Evolutionary conservation across 257 asterid genomes (phyloP).

Genomic region (Fraxinus anomala): DNA sequence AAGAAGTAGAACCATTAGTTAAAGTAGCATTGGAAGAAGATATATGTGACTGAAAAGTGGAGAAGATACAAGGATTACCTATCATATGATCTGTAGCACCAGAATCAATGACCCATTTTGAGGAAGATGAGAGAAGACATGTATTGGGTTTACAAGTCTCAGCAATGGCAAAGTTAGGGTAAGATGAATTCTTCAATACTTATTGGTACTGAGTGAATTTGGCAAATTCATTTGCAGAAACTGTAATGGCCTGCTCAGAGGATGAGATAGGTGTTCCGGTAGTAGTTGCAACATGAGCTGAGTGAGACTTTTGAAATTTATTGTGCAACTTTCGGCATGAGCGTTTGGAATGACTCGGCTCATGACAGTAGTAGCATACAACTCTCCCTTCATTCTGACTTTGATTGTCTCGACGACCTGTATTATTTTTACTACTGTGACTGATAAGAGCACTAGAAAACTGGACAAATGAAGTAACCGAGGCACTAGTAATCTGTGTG

Average conservation of each 20-base stretch:
- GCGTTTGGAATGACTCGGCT: too few relatives aligned
- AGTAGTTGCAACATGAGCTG: background rate
- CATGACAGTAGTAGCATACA: background rate
- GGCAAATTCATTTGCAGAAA: background rate
- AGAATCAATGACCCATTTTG: too few relatives aligned
- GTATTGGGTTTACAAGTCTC: background rate
- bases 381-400: background rate
- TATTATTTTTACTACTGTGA: too few relatives aligned
- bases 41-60: background rate
- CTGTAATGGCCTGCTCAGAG: background rate
- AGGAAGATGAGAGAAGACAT: too few relatives aligned
- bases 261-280: background rate
- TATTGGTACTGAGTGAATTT: background rate
- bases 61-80: too few relatives aligned
- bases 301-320: background rate
- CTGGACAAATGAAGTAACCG: too few relatives aligned
- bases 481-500: too few relatives aligned
- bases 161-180: background rate
- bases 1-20: too few relatives aligned
- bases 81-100: too few relatives aligned
- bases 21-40: background rate
- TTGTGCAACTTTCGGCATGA: too few relatives aligned
- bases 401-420: too few relatives aligned
- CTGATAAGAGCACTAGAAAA: too few relatives aligned
- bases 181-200: background rate